A percentile compares a stretch with the other conserved stretches of the same genome.
These are phyloP conservation scores for Quercus phellos DNA, from an alignment of 331 rosid species.

Conservation along the genomic window DNA sequence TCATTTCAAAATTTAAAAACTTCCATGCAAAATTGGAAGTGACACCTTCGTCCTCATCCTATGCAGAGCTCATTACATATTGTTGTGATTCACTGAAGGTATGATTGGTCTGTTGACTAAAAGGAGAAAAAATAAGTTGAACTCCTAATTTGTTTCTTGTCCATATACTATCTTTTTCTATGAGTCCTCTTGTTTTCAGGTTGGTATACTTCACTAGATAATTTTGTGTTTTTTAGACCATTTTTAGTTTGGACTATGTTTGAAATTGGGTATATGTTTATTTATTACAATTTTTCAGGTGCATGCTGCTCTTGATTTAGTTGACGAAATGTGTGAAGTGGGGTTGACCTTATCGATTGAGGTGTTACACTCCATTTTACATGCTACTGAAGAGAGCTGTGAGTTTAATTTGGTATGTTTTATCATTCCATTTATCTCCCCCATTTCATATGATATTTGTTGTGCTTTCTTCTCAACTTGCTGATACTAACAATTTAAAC, in stretches of 20 bases:
- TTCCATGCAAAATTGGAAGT: conserved; percentile 54
- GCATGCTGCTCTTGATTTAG: conserved; percentile 61
- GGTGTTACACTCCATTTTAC: conserved; percentile 49
- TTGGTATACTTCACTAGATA: background rate
- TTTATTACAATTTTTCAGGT: conserved; percentile 39
- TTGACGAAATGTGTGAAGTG: conserved; percentile 58
- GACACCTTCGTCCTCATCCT: conserved; percentile 58
- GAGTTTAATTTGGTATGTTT: conserved; percentile 62
- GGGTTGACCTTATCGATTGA: conserved; percentile 42
- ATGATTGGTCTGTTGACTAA: conserved; percentile 14
- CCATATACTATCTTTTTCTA: background rate
- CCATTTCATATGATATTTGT: background rate
- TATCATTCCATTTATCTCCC: conserved; percentile 6
- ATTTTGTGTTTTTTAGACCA: conserved; percentile 8
- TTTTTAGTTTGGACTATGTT: conserved; percentile 9
- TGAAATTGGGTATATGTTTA: background rate
- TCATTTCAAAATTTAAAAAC: conserved; percentile 45
- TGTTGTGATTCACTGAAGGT: conserved; percentile 67
- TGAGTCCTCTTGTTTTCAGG: conserved; percentile 6
- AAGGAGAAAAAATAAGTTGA: background rate
- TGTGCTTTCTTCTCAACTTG: background rate
- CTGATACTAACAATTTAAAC: background rate
- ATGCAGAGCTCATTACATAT: conserved; percentile 58
- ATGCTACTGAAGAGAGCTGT: conserved; percentile 38
- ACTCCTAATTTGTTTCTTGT: background rate